These are phyloP conservation scores for Linum tenue DNA, from an alignment of 345 rosid genomes.

Conservation along the genomic window DNA sequence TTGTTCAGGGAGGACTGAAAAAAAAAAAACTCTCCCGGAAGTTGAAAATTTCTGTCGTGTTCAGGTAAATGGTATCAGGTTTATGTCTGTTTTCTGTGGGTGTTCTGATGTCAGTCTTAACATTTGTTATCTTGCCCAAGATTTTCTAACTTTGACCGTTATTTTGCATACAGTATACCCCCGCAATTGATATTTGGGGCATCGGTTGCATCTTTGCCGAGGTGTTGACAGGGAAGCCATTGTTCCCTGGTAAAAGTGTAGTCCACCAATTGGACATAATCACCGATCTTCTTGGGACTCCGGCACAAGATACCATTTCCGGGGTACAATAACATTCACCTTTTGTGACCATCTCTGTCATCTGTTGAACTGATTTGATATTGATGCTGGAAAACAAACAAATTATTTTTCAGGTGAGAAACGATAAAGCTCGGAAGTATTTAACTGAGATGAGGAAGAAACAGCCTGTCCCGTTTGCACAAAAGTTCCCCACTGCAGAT, in stretches of 20 bases:
- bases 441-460: slow-evolving; percentile 79
- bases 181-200: slow-evolving; percentile 99
- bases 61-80: slow-evolving; percentile 77
- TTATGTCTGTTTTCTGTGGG: slow-evolving; percentile 28
- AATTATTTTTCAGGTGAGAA: slow-evolving; percentile 59
- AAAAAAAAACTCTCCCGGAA: slow-evolving; percentile 91
- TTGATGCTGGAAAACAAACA: neutral
- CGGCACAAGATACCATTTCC: slow-evolving; percentile 70
- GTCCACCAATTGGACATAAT: slow-evolving; percentile 94
- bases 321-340: slow-evolving; percentile 44
- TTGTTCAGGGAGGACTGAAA: slow-evolving; percentile 98
- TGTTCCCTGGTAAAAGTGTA: slow-evolving; percentile 97
- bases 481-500: slow-evolving; percentile 81
- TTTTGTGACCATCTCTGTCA: slow-evolving; percentile 5
- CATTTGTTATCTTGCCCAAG: slow-evolving; percentile 8
- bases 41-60: slow-evolving; percentile 77
- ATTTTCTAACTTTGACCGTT: slow-evolving; percentile 21
- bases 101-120: slow-evolving; percentile 16
- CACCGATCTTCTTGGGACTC: slow-evolving; percentile 95
- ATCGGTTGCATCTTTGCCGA: slow-evolving; percentile 98
- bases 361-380: neutral
- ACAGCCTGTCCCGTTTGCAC: slow-evolving; percentile 51
- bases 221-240: slow-evolving; percentile 88
- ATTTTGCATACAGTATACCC: slow-evolving; percentile 69
- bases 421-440: slow-evolving; percentile 90